These are phyloP conservation scores for Petunia secreta DNA, from an alignment of 257 asterid genomes.

Conservation along the genomic window DNA sequence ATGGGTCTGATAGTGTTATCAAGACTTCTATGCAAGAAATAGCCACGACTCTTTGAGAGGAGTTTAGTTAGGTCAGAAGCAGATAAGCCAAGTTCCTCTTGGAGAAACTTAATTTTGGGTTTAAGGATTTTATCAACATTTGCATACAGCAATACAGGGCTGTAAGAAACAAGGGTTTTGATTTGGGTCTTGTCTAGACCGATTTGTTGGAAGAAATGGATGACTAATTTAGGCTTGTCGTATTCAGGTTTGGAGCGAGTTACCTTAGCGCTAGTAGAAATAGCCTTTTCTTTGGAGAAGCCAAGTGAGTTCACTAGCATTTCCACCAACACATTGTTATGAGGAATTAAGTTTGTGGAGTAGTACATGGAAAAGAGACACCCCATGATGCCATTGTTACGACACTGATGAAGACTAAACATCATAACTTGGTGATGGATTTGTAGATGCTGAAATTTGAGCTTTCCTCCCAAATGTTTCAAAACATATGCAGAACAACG, in stretches of 20 bases:
- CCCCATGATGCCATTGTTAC: too few species aligned
- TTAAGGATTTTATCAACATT: too few species aligned
- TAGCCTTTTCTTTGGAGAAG: constrained; percentile 27
- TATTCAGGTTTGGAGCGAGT: neutral
- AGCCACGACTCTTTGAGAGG: neutral
- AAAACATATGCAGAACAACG: too few species aligned
- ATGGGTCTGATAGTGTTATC: neutral
- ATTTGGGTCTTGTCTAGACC: constrained; percentile 29
- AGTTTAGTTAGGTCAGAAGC: constrained; percentile 11
- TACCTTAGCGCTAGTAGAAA: constrained; percentile 16
- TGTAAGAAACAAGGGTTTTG: neutral
- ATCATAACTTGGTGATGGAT: too few species aligned
- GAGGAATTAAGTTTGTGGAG: neutral
- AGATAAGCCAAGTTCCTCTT: constrained; percentile 28
- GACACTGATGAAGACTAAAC: too few species aligned
- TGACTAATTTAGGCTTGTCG: constrained; percentile 11
- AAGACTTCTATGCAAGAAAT: neutral
- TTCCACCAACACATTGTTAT: constrained; percentile 15
- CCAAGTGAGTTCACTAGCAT: constrained; percentile 26
- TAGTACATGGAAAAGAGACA: too few species aligned
- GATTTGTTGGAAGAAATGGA: constrained; percentile 21
- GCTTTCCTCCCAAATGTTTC: too few species aligned
- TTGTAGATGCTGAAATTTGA: too few species aligned
- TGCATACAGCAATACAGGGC: too few species aligned
- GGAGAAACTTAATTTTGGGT: neutral